Evolutionary conservation across 192 early-diverging fungal species (phyloP), one percentile per base, ranked within the genome.

Genomic region (Rhizophagus clarus): DNA sequence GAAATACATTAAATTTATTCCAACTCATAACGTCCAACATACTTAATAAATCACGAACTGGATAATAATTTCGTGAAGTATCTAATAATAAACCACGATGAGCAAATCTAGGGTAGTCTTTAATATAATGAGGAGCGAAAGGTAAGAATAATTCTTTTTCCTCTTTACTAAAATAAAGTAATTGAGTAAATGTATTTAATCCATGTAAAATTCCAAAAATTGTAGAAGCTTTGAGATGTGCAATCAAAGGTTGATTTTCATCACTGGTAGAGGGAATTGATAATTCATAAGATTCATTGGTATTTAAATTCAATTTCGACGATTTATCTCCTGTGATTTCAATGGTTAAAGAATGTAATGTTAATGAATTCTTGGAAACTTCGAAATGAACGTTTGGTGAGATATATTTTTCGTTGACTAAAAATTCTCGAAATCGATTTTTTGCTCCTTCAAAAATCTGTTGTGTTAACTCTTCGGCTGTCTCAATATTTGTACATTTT

Each of bases 1-100:
- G 93, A 67, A 94, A 88, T 61, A 94, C 91, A 63, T 94, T 95
- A 67, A 94, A 77, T 85, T 95, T 95, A 83, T 92, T 95, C 82
- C 91, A 94, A 49, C 91, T 83, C 93, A 95, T 94, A 45, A 89
- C 92, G 69, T 95, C 93, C 3, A 95, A 84, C 32, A 92, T 94
- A 45, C 90, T 85, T 81, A 90, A 85, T 62, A 95, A 83, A 22
- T 89, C 87, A 10, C 83, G 81, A 32, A 94, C 84, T 0, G 92
- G 87, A 64, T 90, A 93, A 74, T 83, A 94, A 81, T 95, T 93
- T 64, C 93, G 85, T 45, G 93, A 80, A 26, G 94, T 92, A 79
- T 95, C 93, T 37, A 94, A 68, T 82, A 93, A 69, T 2, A 95
- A 42, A 0, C 94, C 93, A 61, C 94, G 91, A 76, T 94, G 92